Percentiles rank a stretch among this genome's conserved stretches.
phyloP scores from a whole-genome alignment of 2,329 filamentous ascomycete genomes.

The Chrysoporthe puriensis region DNA sequence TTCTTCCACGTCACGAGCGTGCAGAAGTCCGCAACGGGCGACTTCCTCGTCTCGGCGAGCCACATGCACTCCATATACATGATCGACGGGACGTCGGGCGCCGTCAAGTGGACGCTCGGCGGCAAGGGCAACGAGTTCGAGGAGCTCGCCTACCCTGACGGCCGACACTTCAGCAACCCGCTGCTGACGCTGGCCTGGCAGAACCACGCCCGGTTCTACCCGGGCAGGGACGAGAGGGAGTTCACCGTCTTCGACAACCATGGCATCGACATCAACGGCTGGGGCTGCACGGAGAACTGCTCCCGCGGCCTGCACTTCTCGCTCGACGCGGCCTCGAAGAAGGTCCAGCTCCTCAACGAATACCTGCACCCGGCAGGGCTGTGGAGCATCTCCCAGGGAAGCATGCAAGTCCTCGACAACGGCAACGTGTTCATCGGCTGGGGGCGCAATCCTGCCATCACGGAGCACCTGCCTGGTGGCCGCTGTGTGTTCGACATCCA shows the following conservation, averaged over 20 bases:
- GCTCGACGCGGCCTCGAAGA: conserved; percentile 45
- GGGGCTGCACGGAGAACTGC: conserved; percentile 18
- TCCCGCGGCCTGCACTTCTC: conserved; percentile 43
- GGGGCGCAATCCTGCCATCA: conserved; percentile 49
- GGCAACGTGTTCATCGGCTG: conserved; percentile 16
- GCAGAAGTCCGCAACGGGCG: conserved; percentile 51
- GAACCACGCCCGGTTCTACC: conserved; percentile 47
- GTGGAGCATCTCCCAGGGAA: conserved; percentile 37
- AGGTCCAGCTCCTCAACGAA: conserved; percentile 43
- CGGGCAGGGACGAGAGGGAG: conserved; percentile 40
- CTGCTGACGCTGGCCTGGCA: conserved; percentile 45
- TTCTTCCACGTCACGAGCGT: conserved; percentile 62
- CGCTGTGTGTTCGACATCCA: conserved; percentile 46
- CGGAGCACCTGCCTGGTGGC: conserved; percentile 47
- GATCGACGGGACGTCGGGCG: conserved; percentile 50
- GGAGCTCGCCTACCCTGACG: conserved; percentile 36
- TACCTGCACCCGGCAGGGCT: conserved; percentile 44
- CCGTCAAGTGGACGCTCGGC: conserved; percentile 56
- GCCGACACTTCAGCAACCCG: conserved; percentile 39
- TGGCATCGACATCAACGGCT: conserved; percentile 27
- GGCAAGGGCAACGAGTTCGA: conserved; percentile 51
- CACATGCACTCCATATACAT: conserved; percentile 51
- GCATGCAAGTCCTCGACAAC: conserved; percentile 16
- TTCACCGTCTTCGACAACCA: conserved; percentile 56
- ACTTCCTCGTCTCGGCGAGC: conserved; percentile 57